These are phyloP conservation scores for Colletotrichum caudatum DNA, from an alignment of 2,329 filamentous ascomycete species.

Conservation along the genomic window DNA sequence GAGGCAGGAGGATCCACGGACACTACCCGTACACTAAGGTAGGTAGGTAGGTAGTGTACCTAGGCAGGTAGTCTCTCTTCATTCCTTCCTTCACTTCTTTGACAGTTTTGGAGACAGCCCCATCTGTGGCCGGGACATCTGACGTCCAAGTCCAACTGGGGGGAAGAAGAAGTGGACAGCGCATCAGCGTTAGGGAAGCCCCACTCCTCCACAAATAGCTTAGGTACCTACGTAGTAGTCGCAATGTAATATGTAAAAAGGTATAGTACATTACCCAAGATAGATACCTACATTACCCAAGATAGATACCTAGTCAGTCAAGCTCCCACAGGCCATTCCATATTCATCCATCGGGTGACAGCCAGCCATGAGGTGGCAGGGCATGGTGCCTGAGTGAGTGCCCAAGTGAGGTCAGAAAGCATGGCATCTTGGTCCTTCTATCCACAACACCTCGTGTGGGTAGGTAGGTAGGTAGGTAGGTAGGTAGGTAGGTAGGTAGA, in stretches of 20 bases:
- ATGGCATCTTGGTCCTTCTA: background rate
- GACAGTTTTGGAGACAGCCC: background rate
- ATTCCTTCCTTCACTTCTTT: background rate
- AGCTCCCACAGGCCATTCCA: slow-evolving; percentile 11
- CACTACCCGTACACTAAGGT: no score
- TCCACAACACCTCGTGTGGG: background rate
- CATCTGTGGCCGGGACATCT: slow-evolving; percentile 1
- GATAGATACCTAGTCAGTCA: background rate
- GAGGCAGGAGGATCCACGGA: background rate
- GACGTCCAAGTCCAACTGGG: slow-evolving; percentile 26
- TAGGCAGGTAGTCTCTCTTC: no score
- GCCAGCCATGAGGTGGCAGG: slow-evolving; percentile 9
- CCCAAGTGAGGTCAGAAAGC: slow-evolving; percentile 5
- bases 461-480: background rate
- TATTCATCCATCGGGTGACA: background rate
- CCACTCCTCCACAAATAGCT: slow-evolving; percentile 17
- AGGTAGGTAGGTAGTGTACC: no score
- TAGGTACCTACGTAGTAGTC: no score
- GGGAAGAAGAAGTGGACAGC: slow-evolving; percentile 18
- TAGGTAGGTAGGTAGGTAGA: no score
- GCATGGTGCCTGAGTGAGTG: slow-evolving; percentile 13
- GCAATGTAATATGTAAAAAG: no score
- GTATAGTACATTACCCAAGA: no score
- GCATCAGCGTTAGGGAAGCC: slow-evolving; percentile 25
- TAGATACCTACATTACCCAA: no score